Conservation (phyloP, 106 monocot species). For the Dendrobium chrysotoxum region DNA sequence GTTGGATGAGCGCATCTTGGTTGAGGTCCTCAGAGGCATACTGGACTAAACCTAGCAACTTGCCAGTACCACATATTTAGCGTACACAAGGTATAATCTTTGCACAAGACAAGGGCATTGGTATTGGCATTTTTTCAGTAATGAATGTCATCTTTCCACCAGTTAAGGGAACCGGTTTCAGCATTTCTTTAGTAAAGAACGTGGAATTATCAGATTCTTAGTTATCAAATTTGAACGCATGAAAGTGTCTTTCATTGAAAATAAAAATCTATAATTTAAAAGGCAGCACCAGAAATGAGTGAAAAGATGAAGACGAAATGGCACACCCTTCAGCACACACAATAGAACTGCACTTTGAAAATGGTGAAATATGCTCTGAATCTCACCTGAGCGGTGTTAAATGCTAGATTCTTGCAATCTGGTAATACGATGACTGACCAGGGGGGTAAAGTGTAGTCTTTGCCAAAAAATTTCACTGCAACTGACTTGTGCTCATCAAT, state of each 20-base stretch:
- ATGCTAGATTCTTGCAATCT: constrained; percentile 84
- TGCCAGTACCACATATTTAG: too few species aligned
- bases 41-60: too few species aligned
- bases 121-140: neutral
- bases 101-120: neutral
- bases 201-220: neutral
- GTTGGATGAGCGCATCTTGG: too few species aligned
- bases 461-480: constrained; percentile 55
- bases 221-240: neutral
- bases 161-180: neutral
- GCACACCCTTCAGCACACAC: neutral
- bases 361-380: neutral
- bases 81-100: neutral
- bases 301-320: neutral
- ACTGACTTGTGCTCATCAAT: constrained; percentile 74
- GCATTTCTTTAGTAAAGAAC: neutral
- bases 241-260: neutral
- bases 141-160: neutral
- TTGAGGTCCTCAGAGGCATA: too few species aligned
- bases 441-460: constrained; percentile 56
- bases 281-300: neutral
- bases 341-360: neutral
- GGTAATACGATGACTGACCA: constrained; percentile 97
- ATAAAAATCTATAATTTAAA: neutral
- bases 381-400: constrained; percentile 87